These are phyloP conservation scores for Aspergillus novofumigatus DNA, from an alignment of 2,329 filamentous ascomycete species.

Conservation along the genomic window DNA sequence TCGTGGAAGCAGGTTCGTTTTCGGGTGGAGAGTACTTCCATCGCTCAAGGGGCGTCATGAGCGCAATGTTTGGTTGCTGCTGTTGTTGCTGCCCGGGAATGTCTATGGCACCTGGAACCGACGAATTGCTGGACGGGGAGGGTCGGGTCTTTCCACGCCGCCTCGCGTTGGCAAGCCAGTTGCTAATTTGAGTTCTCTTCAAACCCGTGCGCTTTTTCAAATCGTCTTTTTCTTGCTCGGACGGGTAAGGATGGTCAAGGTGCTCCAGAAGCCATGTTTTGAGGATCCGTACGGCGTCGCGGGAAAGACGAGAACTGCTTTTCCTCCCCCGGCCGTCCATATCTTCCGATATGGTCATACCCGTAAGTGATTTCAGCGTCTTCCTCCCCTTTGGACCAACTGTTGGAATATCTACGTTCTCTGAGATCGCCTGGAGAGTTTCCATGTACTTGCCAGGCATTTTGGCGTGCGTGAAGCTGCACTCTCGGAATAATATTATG, in stretches of 20 bases:
- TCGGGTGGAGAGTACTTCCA: slow-evolving; percentile 67
- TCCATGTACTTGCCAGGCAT: slow-evolving; percentile 40
- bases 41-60: slow-evolving; percentile 63
- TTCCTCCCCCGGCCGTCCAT: slow-evolving; percentile 50
- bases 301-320: slow-evolving; percentile 70
- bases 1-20: slow-evolving; percentile 62
- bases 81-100: slow-evolving; percentile 54
- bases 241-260: slow-evolving; percentile 79
- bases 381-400: slow-evolving; percentile 38
- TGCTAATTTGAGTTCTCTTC: slow-evolving; percentile 77
- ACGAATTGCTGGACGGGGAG: slow-evolving; percentile 61
- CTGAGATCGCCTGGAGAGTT: slow-evolving; percentile 42
- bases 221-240: slow-evolving; percentile 77
- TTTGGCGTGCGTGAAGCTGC: slow-evolving; percentile 44
- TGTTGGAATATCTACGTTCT: slow-evolving; percentile 38
- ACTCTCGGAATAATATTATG: slow-evolving; percentile 45
- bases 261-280: slow-evolving; percentile 83
- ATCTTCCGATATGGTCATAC: slow-evolving; percentile 30
- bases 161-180: slow-evolving; percentile 88
- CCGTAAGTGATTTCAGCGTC: slow-evolving; percentile 40
- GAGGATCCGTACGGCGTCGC: slow-evolving; percentile 72
- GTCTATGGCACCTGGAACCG: slow-evolving; percentile 66
- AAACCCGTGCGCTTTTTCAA: slow-evolving; percentile 75
- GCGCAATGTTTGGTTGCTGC: slow-evolving; percentile 39
- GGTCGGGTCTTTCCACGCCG: slow-evolving; percentile 73